phyloP scores from a whole-genome alignment of 257 asterid genomes.

The Solanum piurae region DNA sequence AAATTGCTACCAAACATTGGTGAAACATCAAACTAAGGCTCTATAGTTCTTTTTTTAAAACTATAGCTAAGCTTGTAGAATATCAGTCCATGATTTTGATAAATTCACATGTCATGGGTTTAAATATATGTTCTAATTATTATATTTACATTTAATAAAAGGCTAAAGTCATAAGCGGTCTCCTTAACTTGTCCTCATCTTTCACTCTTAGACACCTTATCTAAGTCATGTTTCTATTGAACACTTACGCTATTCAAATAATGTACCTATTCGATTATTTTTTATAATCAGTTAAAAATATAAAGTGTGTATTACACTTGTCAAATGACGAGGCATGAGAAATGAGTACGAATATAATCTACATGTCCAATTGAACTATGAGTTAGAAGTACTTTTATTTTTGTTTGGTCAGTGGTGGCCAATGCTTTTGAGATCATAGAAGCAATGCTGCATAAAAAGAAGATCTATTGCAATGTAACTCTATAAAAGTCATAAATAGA shows the following conservation, averaged over 20 bases:
- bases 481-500: neutral
- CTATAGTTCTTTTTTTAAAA: constrained; percentile 2
- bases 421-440: neutral
- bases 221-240: neutral
- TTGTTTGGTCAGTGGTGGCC: neutral
- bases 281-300: neutral
- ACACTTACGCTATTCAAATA: neutral
- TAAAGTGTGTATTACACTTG: neutral
- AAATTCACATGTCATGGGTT: neutral
- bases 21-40: neutral
- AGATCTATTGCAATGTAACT: neutral
- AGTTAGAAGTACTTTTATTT: neutral
- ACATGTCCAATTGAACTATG: neutral
- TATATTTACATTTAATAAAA: neutral
- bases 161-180: neutral
- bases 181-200: neutral
- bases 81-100: neutral
- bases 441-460: neutral
- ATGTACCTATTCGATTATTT: too few species aligned
- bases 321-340: neutral
- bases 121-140: neutral
- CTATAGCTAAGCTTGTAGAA: neutral
- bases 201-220: neutral
- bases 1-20: neutral
- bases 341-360: too few species aligned